phyloP scores from a whole-genome alignment of 108 stramenopile species.

The Conticribra guillardii region DNA sequence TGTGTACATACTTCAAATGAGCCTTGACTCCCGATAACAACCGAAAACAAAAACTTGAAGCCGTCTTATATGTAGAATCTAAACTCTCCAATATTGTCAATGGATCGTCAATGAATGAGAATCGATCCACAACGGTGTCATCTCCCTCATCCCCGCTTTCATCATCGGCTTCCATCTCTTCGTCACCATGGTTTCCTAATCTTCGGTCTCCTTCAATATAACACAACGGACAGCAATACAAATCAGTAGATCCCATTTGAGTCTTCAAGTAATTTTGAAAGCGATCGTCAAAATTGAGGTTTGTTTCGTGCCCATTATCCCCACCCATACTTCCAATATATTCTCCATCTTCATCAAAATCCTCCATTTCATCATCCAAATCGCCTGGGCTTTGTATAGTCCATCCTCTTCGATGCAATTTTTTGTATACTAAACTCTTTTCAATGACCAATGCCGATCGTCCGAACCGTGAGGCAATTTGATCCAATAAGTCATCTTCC shows the following conservation, averaged over 20 bases:
- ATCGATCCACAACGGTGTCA: slow-evolving; percentile 32
- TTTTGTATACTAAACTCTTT: slow-evolving; percentile 63
- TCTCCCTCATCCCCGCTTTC: slow-evolving; percentile 39
- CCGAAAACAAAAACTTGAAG: slow-evolving; percentile 70
- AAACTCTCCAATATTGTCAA: slow-evolving; percentile 68
- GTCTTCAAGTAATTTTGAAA: slow-evolving; percentile 58
- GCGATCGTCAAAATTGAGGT: slow-evolving; percentile 47
- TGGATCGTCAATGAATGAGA: slow-evolving; percentile 65
- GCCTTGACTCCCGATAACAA: slow-evolving; percentile 62
- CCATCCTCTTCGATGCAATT: slow-evolving; percentile 19
- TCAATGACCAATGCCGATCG: slow-evolving; percentile 64
- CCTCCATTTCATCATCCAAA: slow-evolving; percentile 48
- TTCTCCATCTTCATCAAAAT: slow-evolving; percentile 41
- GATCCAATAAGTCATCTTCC: slow-evolving; percentile 81
- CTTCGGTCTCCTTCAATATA: slow-evolving; percentile 65
- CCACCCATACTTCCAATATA: slow-evolving; percentile 18
- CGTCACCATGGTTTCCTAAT: slow-evolving; percentile 26
- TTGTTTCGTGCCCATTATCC: not conserved
- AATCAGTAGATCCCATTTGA: slow-evolving; percentile 71
- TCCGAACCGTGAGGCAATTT: slow-evolving; percentile 82
- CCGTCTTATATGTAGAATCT: slow-evolving; percentile 66
- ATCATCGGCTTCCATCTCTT: slow-evolving; percentile 45
- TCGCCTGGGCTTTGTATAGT: slow-evolving; percentile 8
- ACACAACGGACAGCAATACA: slow-evolving; percentile 83
- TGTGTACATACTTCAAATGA: slow-evolving; percentile 69